phyloP scores from a whole-genome alignment of 1,284 basidiomycete genomes.

The Rhodotorula mucilaginosa region DNA sequence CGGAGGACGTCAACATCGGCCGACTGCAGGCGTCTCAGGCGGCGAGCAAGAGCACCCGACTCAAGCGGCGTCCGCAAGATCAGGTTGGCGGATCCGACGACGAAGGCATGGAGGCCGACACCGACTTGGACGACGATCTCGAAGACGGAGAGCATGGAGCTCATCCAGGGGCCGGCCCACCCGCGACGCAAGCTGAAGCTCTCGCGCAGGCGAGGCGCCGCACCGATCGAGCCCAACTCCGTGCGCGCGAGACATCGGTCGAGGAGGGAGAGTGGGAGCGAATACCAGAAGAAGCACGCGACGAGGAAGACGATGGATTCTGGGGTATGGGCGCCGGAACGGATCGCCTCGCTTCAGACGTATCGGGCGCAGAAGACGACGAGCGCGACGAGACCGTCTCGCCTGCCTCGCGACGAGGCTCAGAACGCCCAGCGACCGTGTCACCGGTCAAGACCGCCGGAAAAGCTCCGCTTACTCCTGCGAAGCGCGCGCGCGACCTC shows the following conservation, averaged over 20 bases:
- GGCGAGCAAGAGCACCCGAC: constrained; percentile 38
- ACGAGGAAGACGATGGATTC: constrained; percentile 37
- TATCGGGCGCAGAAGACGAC: not conserved
- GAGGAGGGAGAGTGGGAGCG: constrained; percentile 28
- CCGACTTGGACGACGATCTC: not conserved
- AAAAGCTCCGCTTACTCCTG: not conserved
- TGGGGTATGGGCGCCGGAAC: constrained; percentile 18
- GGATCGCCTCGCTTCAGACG: not conserved
- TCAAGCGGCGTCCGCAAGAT: constrained; percentile 16
- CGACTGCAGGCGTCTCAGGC: constrained; percentile 49
- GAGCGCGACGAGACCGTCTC: not conserved
- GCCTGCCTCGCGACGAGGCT: not conserved
- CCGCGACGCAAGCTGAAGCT: constrained; percentile 30
- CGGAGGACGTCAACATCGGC: constrained; percentile 39
- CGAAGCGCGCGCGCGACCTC: not conserved
- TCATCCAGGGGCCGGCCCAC: constrained; percentile 36
- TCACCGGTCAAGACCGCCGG: constrained; percentile 7
- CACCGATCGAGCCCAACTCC: constrained; percentile 10
- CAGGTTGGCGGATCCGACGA: constrained; percentile 37
- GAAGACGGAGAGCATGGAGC: constrained; percentile 15
- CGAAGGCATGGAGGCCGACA: constrained; percentile 21
- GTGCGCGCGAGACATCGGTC: constrained; percentile 29
- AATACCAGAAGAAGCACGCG: constrained; percentile 25
- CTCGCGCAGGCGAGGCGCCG: constrained; percentile 21
- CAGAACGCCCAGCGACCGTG: not conserved